Base-by-base conservation (phyloP, 177 flowering plant genomes). In the Telopea speciosissima region DNA sequence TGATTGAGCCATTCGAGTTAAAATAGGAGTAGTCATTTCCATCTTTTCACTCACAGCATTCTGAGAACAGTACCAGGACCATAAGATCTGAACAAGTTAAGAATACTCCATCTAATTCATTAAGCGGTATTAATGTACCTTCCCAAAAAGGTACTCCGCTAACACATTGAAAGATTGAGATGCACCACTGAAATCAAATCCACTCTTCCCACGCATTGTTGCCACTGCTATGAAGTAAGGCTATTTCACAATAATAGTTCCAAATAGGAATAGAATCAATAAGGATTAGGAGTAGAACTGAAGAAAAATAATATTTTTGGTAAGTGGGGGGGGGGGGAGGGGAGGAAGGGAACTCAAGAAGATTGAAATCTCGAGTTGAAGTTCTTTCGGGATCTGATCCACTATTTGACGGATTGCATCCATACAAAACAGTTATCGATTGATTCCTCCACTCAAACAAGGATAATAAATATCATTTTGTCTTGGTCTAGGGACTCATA, bases 11-110 rank as follows among this genome's bases (percentile, higher is more conserved):
- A 78, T 83, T 45, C 86, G 85, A 59, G 90, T 90, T 70, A 83
- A 72, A 67, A 94, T 97, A 69, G 98, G 97, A 19, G 96, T 94
- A 11, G 97, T 91, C 98, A 94, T 94, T 74, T 94, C 96, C 97
- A 94, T 94, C 70, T 68, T 83, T 77, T 90, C 90, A 61, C 68
- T 79, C 6, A 58, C 69, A 19, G 81, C 83, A 75, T 94, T 94
- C 97, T 94, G 76, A 12, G 66, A 67, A 66, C 22, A 75, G 25
- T 21, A 8, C 19, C 24, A 70, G 24, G 26, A 52, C 21, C 8
- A 62, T 23, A 33, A 36, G 19, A 33, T 19, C n/a, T 14, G 49
- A 71, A 33, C 13, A 71, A 17, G 42, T 6, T 4, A 13, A 45
- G 0, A 62, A n/a, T 31, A 17, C 8, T 21, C 8, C 5, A 62